Percentiles rank a stretch among this genome's conserved stretches.
These are phyloP conservation scores for Emydomyces testavorans DNA, from an alignment of 2,329 filamentous ascomycete species.

Conservation along the genomic window DNA sequence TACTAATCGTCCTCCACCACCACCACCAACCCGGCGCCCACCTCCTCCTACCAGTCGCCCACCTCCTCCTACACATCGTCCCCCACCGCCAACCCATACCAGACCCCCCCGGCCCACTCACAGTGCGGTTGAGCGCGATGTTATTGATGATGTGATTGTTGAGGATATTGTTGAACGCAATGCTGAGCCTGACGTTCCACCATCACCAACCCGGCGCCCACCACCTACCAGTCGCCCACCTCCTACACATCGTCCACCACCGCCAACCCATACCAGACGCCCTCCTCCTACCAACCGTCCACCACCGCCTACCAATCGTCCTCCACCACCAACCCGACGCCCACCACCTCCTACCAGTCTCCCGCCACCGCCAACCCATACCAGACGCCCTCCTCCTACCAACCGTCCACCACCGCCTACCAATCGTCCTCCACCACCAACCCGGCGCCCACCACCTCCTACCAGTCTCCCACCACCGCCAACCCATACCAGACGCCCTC, in stretches of 20 bases:
- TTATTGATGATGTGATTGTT: too few relatives aligned
- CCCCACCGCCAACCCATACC: background rate
- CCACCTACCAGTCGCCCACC: background rate
- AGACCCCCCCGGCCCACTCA: background rate
- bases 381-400: too few relatives aligned
- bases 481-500: background rate
- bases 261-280: background rate
- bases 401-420: too few relatives aligned
- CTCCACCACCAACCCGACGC: background rate
- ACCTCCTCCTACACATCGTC: too few relatives aligned
- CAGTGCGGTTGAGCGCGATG: background rate
- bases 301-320: background rate
- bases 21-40: background rate
- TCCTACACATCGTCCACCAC: background rate
- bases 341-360: background rate
- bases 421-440: too few relatives aligned
- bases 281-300: conserved; percentile 2
- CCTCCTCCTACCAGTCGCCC: background rate
- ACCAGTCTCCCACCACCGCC: background rate
- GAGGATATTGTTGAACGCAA: too few relatives aligned
- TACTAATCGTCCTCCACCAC: too few relatives aligned
- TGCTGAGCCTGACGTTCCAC: too few relatives aligned
- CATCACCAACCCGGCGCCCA: too few relatives aligned
- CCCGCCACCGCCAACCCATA: background rate
- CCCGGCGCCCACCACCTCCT: background rate